Evolutionary conservation across 805 yeast genomes (phyloP).

Genomic region (Blastobotrys parvus): DNA sequence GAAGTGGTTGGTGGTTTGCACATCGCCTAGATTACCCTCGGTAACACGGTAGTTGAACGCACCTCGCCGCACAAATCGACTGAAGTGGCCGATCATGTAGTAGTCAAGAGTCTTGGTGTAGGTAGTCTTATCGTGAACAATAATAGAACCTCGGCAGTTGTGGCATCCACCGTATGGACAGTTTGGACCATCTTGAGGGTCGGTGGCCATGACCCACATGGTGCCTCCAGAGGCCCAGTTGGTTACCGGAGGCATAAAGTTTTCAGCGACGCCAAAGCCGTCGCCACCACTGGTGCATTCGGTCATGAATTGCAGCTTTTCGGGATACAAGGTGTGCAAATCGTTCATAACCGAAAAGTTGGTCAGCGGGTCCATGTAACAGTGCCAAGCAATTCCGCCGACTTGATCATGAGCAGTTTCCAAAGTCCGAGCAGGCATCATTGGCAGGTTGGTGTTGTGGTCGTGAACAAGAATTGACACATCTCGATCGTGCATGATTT

Average conservation of each 20-base stretch:
- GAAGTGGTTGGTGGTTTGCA: neutral
- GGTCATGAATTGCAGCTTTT: constrained; percentile 4
- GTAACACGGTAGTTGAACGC: constrained; percentile 5
- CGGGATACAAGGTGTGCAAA: constrained; percentile 3
- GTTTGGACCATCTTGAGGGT: constrained; percentile 3
- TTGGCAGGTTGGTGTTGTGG: constrained; percentile 3
- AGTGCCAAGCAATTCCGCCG: constrained; percentile 5
- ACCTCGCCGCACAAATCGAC: constrained; percentile 10
- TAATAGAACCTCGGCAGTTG: constrained; percentile 3
- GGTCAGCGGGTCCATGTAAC: constrained; percentile 2
- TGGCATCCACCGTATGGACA: constrained; percentile 2
- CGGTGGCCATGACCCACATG: constrained; percentile 7
- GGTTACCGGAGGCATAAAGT: constrained; percentile 5
- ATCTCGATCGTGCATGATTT: constrained; percentile 1
- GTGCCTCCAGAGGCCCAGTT: constrained; percentile 5
- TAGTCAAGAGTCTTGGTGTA: constrained; percentile 4
- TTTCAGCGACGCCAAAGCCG: constrained; percentile 2
- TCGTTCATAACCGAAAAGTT: constrained; percentile 4
- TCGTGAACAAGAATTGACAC: constrained; percentile 4
- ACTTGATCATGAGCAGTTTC: constrained; percentile 2
- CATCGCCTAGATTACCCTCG: neutral
- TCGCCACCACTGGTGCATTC: constrained; percentile 1
- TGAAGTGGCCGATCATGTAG: constrained; percentile 9
- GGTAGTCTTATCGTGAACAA: constrained; percentile 1
- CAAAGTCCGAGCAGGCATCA: neutral